Base-by-base conservation (phyloP, 176 grass and related monocot genomes). In the Raddia distichophylla region DNA sequence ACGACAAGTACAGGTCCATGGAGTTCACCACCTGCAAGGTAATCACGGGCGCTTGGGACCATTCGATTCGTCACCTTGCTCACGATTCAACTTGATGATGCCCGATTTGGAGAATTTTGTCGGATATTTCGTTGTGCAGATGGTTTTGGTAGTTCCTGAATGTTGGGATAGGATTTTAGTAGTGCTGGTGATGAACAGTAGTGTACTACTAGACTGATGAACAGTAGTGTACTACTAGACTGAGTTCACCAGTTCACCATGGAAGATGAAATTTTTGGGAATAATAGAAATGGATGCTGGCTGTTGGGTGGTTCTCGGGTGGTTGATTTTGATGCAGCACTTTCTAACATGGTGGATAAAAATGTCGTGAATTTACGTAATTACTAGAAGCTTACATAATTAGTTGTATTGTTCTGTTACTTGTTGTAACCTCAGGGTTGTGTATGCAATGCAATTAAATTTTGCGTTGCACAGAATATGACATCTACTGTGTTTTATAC, bases 1-100 rank as follows among this genome's bases (percentile, higher is more conserved):
- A 90, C 75, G 93, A 99, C n/a, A 95, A 99, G 91, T 89, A 95
- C 76, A 74, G 96, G 80, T 78, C 79, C 10, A 90, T 93, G 96
- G 96, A 99, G 78, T 99, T 99, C 82, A 93, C 89, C 16, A 95
- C 96, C 56, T 95, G 96, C 79, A 93, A 95, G 91, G 87, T 89
- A 81, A 77, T 6, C 50, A 59, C 7, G 18, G 18, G n/a, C 13
- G 8, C 17, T 15, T 60, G 14, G 0, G 3, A 13, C 7, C 27
- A 5, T 83, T 42, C 14, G 32, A 2, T 3, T 37, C 40, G 1
- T 48, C 51, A 10, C 13, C 2, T 44, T 34, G 1, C 6, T 60
- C 37, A 16, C 37, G 42, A 9, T 71, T 50, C 15, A 49, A 34
- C 15, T 81, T 32, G 85, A 53, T 83, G 76, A 81, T 19, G 17